Evolutionary conservation across 306 rosid genomes (phyloP).

Genomic region (Sphenostylis stenocarpa): DNA sequence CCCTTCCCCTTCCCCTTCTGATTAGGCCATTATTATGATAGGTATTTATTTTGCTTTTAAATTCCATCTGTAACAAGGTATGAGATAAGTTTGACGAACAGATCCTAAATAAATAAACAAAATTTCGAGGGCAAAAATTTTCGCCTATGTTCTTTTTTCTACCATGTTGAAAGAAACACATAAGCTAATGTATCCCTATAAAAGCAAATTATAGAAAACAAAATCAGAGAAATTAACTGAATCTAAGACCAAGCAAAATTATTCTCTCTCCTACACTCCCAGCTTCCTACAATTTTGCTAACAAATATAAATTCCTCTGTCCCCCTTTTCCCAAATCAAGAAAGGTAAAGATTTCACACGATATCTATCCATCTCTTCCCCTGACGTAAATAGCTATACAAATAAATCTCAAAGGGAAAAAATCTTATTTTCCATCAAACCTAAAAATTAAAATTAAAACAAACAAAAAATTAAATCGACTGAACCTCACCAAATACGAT

Average conservation of each 20-base stretch:
- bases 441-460: background rate
- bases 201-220: background rate
- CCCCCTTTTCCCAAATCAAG: background rate
- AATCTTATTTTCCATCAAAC: background rate
- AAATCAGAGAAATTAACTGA: background rate
- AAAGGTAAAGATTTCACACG: background rate
- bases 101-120: background rate
- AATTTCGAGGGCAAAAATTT: background rate
- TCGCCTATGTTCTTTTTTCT: background rate
- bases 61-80: background rate
- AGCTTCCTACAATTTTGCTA: background rate
- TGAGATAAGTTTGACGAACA: background rate
- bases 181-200: background rate
- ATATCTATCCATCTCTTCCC: background rate
- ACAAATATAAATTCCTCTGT: background rate
- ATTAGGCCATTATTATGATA: background rate
- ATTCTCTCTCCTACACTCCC: background rate
- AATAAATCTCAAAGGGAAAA: background rate
- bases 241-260: background rate
- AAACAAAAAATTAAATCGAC: background rate
- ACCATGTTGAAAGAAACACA: background rate
- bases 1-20: background rate
- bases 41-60: background rate
- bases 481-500: background rate
- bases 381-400: too few species aligned